These are phyloP conservation scores for Marvania coccoides DNA, from an alignment of 139 green algal species.

Conservation along the genomic window DNA sequence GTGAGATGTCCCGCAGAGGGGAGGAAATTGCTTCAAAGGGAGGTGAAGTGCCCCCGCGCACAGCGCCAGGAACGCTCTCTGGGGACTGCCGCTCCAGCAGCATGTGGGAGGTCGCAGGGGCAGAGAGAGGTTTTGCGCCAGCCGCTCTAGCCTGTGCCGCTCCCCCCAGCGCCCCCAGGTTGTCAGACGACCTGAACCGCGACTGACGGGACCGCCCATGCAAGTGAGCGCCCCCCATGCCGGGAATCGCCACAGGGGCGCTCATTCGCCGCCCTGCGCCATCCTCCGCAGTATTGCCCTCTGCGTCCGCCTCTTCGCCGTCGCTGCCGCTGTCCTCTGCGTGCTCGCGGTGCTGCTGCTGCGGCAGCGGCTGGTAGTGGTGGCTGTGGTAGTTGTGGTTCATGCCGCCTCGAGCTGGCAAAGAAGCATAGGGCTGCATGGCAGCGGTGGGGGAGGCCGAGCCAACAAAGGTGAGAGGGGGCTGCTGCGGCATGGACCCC, in stretches of 20 bases:
- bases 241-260: conserved; percentile 28
- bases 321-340: not conserved
- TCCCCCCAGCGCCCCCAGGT: conserved; percentile 7
- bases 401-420: not conserved
- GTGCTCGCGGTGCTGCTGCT: not conserved
- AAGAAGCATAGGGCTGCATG: not conserved
- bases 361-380: not conserved
- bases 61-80: not conserved
- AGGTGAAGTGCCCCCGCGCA: not conserved
- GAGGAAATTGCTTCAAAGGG: not conserved
- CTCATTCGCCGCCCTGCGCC: not conserved
- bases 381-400: not conserved
- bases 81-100: not conserved
- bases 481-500: not conserved
- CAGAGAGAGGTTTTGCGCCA: conserved; percentile 13
- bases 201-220: not conserved
- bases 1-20: not conserved
- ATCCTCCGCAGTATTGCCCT: not conserved
- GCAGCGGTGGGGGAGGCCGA: not conserved
- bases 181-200: conserved; percentile 9
- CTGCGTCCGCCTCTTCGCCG: not conserved
- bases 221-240: not conserved
- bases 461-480: not conserved
- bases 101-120: conserved; percentile 17
- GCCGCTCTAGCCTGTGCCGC: not conserved